phyloP scores from a whole-genome alignment of 768 basidiomycete species.

The Rhizopogon sp. region DNA sequence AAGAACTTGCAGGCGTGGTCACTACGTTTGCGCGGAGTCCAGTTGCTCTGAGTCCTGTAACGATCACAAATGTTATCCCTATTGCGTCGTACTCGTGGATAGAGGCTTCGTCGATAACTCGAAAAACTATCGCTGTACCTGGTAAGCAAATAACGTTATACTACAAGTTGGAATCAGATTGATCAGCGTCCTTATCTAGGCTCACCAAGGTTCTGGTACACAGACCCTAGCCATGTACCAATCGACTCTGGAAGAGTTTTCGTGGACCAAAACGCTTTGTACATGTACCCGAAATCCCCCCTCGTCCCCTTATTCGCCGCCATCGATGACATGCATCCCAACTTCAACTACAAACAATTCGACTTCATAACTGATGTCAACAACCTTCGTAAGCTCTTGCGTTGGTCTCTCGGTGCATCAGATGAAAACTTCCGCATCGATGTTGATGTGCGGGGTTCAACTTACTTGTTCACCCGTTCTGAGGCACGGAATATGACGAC shows the following conservation, averaged over 20 bases:
- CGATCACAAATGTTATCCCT: constrained; percentile 34
- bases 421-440: constrained; percentile 62
- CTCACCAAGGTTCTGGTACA: constrained; percentile 57
- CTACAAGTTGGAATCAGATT: neutral
- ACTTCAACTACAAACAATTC: constrained; percentile 29
- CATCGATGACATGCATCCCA: constrained; percentile 37
- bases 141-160: constrained; percentile 21
- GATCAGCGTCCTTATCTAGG: constrained; percentile 30
- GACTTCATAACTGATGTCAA: constrained; percentile 63
- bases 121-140: constrained; percentile 44
- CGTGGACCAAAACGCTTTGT: constrained; percentile 57
- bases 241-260: constrained; percentile 46
- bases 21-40: constrained; percentile 11
- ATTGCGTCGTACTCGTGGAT: constrained; percentile 55
- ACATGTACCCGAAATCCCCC: constrained; percentile 30
- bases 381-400: constrained; percentile 53
- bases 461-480: constrained; percentile 55
- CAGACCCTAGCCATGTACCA: constrained; percentile 47
- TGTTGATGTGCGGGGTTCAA: constrained; percentile 54
- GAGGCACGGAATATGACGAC: constrained; percentile 33
- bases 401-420: constrained; percentile 40
- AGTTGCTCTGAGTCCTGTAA: constrained; percentile 11
- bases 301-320: constrained; percentile 58
- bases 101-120: constrained; percentile 27
- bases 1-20: constrained; percentile 16